Evolutionary conservation across 805 yeast genomes (phyloP).

Genomic region (Candida methanosorbosa): DNA sequence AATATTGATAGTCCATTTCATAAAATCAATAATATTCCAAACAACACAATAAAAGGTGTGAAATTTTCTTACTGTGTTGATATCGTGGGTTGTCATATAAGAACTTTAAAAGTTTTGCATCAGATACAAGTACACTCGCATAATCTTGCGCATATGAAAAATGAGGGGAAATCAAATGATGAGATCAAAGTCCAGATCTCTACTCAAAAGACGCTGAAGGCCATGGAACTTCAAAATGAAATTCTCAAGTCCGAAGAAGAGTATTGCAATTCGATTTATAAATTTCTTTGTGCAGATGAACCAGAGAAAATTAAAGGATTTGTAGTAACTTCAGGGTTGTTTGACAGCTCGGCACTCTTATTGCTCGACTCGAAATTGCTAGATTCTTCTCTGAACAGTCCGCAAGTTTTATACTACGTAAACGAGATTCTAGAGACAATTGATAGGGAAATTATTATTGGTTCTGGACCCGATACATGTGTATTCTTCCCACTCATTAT

Average conservation of each 20-base stretch:
- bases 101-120: too few species aligned
- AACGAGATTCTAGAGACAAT: not conserved
- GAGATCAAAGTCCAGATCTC: too few species aligned
- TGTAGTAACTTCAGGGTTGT: not conserved
- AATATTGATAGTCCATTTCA: too few species aligned
- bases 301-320: not conserved
- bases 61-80: too few species aligned
- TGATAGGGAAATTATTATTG: not conserved
- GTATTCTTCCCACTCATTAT: not conserved
- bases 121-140: too few species aligned
- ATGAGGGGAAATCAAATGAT: too few species aligned
- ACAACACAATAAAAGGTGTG: too few species aligned
- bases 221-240: too few species aligned
- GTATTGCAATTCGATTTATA: not conserved
- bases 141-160: too few species aligned
- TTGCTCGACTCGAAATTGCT: not conserved
- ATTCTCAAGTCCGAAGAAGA: not conserved
- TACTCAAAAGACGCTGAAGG: too few species aligned
- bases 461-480: conserved; percentile 1
- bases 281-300: not conserved
- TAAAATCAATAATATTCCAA: too few species aligned
- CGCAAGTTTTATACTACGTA: not conserved
- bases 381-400: not conserved
- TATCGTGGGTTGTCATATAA: too few species aligned
- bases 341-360: not conserved